phyloP scores from a whole-genome alignment of 1,284 basidiomycete species.

The Coriolopsis trogii region DNA sequence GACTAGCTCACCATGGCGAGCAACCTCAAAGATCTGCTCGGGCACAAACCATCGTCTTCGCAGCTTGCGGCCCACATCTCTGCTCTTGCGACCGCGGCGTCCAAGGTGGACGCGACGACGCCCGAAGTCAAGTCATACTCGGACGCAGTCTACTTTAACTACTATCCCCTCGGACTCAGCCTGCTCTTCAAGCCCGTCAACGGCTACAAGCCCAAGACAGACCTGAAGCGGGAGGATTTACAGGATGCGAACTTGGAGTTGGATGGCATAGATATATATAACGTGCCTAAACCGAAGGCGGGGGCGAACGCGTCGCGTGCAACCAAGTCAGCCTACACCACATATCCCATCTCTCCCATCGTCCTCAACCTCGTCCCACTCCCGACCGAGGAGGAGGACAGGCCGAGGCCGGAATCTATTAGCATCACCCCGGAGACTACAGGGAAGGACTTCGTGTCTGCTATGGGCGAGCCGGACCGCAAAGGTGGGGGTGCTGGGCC shows the following conservation, averaged over 20 bases:
- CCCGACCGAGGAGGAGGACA: slow-evolving; percentile 41
- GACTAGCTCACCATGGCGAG: no score
- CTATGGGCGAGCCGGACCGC: slow-evolving; percentile 80
- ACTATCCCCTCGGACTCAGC: slow-evolving; percentile 77
- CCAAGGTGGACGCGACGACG: slow-evolving; percentile 24
- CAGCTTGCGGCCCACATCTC: slow-evolving; percentile 48
- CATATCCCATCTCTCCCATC: slow-evolving; percentile 56
- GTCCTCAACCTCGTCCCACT: slow-evolving; percentile 42
- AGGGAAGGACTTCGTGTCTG: slow-evolving; percentile 75
- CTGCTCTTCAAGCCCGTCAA: slow-evolving; percentile 66
- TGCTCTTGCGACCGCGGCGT: slow-evolving; percentile 36
- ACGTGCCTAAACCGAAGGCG: slow-evolving; percentile 42
- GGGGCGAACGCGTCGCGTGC: slow-evolving; percentile 29
- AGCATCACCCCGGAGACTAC: slow-evolving; percentile 53
- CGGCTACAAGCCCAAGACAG: slow-evolving; percentile 60
- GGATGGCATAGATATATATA: slow-evolving; percentile 83
- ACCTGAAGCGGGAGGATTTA: slow-evolving; percentile 49
- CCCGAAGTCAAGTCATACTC: slow-evolving; percentile 78
- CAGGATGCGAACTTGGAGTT: slow-evolving; percentile 53
- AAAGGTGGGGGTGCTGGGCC: slow-evolving; percentile 87
- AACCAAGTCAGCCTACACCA: slow-evolving; percentile 49
- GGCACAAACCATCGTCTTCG: slow-evolving; percentile 46
- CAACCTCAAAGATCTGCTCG: slow-evolving; percentile 45
- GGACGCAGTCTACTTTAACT: slow-evolving; percentile 86
- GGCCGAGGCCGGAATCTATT: slow-evolving; percentile 43